Conservation (phyloP, 371 early-diverging fungal species). For the Circinella umbellata region DNA sequence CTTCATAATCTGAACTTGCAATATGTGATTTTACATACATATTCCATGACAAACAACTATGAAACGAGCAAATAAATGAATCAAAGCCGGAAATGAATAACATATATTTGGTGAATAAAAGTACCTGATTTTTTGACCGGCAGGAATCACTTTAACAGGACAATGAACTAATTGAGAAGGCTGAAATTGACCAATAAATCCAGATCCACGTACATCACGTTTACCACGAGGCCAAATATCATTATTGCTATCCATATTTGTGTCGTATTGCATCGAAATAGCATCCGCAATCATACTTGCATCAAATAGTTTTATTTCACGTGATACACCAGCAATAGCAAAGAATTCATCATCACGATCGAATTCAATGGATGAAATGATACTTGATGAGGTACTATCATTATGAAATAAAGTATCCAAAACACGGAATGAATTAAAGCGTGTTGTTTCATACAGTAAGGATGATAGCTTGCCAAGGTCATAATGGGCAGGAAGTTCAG, state of each 20-base stretch:
- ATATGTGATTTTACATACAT: slow-evolving; percentile 81
- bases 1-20: slow-evolving; percentile 90
- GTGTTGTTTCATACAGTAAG: slow-evolving; percentile 71
- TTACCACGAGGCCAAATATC: slow-evolving; percentile 8
- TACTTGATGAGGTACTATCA: slow-evolving; percentile 71
- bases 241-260: slow-evolving; percentile 19
- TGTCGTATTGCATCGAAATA: slow-evolving; percentile 21
- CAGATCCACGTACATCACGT: neutral
- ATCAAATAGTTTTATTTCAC: slow-evolving; percentile 90
- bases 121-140: slow-evolving; percentile 62
- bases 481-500: neutral
- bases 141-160: slow-evolving; percentile 68
- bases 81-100: too few species aligned
- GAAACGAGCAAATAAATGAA: neutral
- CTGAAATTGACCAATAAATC: slow-evolving; percentile 14
- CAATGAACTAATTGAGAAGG: slow-evolving; percentile 52
- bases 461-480: slow-evolving; percentile 57
- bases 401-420: slow-evolving; percentile 81
- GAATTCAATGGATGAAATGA: slow-evolving; percentile 93
- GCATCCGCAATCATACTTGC: slow-evolving; percentile 59
- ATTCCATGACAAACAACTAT: slow-evolving; percentile 90
- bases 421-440: slow-evolving; percentile 65
- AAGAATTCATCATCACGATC: slow-evolving; percentile 90
- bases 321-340: slow-evolving; percentile 92
- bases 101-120: too few species aligned